Evolutionary conservation across 139 green algal genomes (phyloP), one percentile per base, ranked within the genome.

Genomic region (Auxenochlorella protothecoides): DNA sequence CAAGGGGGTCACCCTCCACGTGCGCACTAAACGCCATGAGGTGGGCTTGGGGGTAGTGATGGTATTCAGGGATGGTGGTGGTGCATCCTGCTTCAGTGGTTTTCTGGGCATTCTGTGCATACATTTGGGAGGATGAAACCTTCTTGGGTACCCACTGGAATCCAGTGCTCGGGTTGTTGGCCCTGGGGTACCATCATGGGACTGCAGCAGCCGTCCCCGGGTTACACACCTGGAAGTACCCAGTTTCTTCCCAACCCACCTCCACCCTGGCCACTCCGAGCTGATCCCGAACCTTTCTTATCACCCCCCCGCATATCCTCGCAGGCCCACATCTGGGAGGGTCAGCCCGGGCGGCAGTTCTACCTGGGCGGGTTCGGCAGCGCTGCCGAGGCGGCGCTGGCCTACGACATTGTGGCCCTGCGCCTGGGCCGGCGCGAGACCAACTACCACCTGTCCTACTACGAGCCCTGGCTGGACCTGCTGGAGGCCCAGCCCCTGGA

Each of bases 1-100:
- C 27, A 53, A 64, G 55, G 72, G 72, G 52, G 72, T 76, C 12
- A 76, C 72, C 15, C 64, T 65, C 66, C 72, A 76, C 51, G 69
- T 76, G 44, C 52, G 72, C 44, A 76, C 72, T n/a, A 72, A 76
- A n/a, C 61, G 72, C 54, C 69, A 68, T 53, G 72, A 76, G 53
- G 72, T 64, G n/a, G 53, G 69, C 9, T 9, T 9, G 57, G 9
- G 57, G 9, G 57, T 62, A 62, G 11, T 9, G 57, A 62, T 62
- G 57, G 0, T 62, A 62, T 44, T 44, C 27, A 2, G 27, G 27
- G 27, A 44, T 44, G 27, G 27, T 44, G 27, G 27, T 44, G 27
- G 27, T 66, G 60, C 52, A n/a, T 10, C 63, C 63, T n/a, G 44
- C 15, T 9, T 71, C 5, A 15, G n/a, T 71, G 55, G 6, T 51